Evolutionary conservation across 495 filamentous ascomycete genomes (phyloP).

Genomic region (Aspergillus bertholletiae): DNA sequence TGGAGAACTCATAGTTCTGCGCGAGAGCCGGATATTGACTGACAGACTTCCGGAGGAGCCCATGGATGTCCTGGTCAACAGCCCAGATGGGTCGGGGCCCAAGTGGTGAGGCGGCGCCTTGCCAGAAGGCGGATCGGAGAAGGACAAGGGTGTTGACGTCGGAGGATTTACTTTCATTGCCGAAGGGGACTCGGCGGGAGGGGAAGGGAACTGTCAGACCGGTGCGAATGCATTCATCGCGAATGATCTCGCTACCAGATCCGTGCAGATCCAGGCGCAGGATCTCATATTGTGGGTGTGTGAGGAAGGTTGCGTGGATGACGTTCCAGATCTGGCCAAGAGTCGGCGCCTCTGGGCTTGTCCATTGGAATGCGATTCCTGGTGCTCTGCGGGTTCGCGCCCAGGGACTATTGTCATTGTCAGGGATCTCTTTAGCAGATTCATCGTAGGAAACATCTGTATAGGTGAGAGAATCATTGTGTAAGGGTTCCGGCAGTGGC

Average conservation of each 20-base stretch:
- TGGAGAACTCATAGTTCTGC: conserved; percentile 53
- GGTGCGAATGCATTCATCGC: conserved; percentile 48
- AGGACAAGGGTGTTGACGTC: conserved; percentile 27
- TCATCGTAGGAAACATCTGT: conserved; percentile 22
- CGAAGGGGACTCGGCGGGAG: conserved; percentile 19
- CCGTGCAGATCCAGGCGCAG: conserved; percentile 49
- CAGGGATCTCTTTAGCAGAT: conserved; percentile 21
- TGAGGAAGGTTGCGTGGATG: conserved; percentile 55
- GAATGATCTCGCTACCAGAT: conserved; percentile 32
- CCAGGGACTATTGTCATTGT: conserved; percentile 44
- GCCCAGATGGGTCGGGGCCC: conserved; percentile 61
- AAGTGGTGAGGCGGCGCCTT: conserved; percentile 62
- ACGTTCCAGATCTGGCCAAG: conserved; percentile 60
- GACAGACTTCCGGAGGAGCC: conserved; percentile 29
- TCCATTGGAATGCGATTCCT: conserved; percentile 37
- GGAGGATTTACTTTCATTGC: conserved; percentile 17
- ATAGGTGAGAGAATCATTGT: conserved; percentile 30
- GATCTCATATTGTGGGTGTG: conserved; percentile 50
- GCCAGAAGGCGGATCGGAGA: conserved; percentile 57
- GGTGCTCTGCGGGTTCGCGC: conserved; percentile 39
- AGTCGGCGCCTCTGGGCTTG: conserved; percentile 35
- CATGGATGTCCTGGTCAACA: conserved; percentile 32
- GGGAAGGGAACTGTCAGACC: conserved; percentile 52
- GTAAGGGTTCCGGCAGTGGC: conserved; percentile 26
- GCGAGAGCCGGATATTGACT: conserved; percentile 50